Evolutionary conservation across 352 stramenopile species (phyloP).

Genomic region (Phytopythium ostracodes): DNA sequence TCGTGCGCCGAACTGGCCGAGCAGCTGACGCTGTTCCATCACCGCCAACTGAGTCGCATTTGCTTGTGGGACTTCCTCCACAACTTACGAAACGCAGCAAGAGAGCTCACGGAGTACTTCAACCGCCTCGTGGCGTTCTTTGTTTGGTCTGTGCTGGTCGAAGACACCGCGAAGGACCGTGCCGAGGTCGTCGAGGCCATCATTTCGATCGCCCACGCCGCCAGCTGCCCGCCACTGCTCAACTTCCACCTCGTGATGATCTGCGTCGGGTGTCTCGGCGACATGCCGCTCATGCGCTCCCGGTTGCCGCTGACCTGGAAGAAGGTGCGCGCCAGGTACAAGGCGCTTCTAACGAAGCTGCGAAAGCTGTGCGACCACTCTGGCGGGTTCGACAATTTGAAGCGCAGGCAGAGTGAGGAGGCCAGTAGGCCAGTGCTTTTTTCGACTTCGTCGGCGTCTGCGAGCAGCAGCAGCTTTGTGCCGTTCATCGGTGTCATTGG

Average conservation of each 20-base stretch:
- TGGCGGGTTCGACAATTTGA: constrained; percentile 67
- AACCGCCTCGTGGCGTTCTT: constrained; percentile 65
- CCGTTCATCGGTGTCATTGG: constrained; percentile 75
- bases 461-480: constrained; percentile 22
- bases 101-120: constrained; percentile 55
- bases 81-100: constrained; percentile 36
- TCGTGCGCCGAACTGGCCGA: constrained; percentile 53
- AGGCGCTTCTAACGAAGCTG: constrained; percentile 55
- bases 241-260: constrained; percentile 84
- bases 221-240: constrained; percentile 36
- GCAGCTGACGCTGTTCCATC: constrained; percentile 65
- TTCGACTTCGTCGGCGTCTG: constrained; percentile 5
- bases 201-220: constrained; percentile 52
- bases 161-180: constrained; percentile 61
- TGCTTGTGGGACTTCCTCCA: constrained; percentile 59
- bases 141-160: constrained; percentile 70
- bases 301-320: constrained; percentile 70
- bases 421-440: constrained; percentile 18
- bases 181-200: constrained; percentile 72
- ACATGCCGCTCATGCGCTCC: constrained; percentile 65
- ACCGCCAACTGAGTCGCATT: constrained; percentile 39
- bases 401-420: constrained; percentile 46
- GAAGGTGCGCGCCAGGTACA: constrained; percentile 60
- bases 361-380: constrained; percentile 62
- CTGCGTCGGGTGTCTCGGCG: constrained; percentile 67